Conservation (phyloP, 2,329 filamentous ascomycete species). For the Rhytidhysteron rufulum region DNA sequence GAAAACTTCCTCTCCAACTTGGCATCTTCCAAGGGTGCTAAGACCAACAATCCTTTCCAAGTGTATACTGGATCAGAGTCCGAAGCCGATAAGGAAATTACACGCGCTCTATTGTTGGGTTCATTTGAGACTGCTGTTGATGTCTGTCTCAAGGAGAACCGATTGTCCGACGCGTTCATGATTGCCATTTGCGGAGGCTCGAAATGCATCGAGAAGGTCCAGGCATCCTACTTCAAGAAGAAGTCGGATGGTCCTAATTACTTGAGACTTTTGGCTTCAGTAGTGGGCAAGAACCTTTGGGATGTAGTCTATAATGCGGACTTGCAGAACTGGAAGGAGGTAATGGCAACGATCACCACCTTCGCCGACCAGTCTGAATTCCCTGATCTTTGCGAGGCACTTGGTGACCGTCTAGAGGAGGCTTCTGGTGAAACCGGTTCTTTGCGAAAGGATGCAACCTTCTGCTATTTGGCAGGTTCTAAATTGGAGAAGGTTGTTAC, state of each 20-base stretch:
- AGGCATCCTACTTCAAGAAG: conserved; percentile 82
- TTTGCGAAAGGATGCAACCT: conserved; percentile 80
- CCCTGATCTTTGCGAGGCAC: conserved; percentile 87
- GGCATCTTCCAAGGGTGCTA: conserved; percentile 82
- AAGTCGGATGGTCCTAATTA: conserved; percentile 85
- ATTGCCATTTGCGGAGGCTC: conserved; percentile 96
- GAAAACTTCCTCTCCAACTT: conserved; percentile 86
- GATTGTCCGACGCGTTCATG: conserved; percentile 94
- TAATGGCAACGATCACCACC: conserved; percentile 93
- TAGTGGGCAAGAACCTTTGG: conserved; percentile 96
- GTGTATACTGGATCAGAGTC: conserved; percentile 82
- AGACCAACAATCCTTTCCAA: conserved; percentile 91
- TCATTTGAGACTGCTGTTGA: conserved; percentile 88
- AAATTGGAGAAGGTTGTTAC: conserved; percentile 95
- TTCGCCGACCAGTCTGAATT: conserved; percentile 91
- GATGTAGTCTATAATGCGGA: conserved; percentile 97
- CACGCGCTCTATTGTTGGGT: conserved; percentile 81
- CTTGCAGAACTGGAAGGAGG: conserved; percentile 90
- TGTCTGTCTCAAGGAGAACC: conserved; percentile 80
- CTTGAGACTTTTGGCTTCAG: conserved; percentile 80
- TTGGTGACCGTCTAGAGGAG: conserved; percentile 87
- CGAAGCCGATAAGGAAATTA: conserved; percentile 79
- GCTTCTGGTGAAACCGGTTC: conserved; percentile 47
- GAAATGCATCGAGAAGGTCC: conserved; percentile 89
- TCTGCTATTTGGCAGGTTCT: conserved; percentile 93